Conservation (phyloP, 495 filamentous ascomycete species). For the Immersiella caudata region DNA sequence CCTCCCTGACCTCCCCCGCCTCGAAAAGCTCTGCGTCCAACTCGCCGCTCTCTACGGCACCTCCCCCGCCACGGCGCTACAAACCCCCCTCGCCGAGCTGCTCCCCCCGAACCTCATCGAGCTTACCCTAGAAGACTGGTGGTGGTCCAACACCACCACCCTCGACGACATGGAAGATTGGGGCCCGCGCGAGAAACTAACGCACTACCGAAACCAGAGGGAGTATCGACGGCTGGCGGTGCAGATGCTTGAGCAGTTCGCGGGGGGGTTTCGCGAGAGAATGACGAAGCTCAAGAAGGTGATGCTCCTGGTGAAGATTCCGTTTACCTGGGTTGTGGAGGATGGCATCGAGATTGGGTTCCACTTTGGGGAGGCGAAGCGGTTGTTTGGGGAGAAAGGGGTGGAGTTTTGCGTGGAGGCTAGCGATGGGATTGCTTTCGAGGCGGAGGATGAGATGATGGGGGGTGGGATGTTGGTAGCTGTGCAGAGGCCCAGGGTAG, state of each 20-base stretch:
- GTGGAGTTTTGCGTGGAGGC: conserved; percentile 32
- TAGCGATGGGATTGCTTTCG: not conserved
- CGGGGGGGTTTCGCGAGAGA: conserved; percentile 17
- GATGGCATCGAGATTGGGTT: conserved; percentile 25
- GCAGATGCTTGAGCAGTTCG: conserved; percentile 30
- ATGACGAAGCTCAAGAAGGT: conserved; percentile 29
- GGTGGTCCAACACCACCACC: conserved; percentile 31
- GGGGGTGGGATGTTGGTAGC: no score
- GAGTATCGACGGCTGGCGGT: conserved; percentile 30
- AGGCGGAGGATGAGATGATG: not conserved
- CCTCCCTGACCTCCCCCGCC: conserved; percentile 23
- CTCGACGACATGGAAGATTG: conserved; percentile 27
- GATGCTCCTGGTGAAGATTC: conserved; percentile 30
- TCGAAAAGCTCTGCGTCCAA: conserved; percentile 36
- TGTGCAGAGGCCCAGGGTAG: no score
- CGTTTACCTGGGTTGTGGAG: conserved; percentile 35
- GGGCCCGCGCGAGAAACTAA: conserved; percentile 22
- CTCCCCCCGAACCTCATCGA: conserved; percentile 39
- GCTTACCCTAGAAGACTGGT: conserved; percentile 39
- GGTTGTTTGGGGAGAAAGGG: conserved; percentile 25
- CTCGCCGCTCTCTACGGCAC: conserved; percentile 32
- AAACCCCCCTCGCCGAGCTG: conserved; percentile 28
- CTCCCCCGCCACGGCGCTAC: conserved; percentile 11
- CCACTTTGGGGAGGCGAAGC: conserved; percentile 30
- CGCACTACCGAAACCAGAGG: conserved; percentile 27